Conservation (phyloP, 2,329 filamentous ascomycete genomes). For the Scolecobasidium constrictum region DNA sequence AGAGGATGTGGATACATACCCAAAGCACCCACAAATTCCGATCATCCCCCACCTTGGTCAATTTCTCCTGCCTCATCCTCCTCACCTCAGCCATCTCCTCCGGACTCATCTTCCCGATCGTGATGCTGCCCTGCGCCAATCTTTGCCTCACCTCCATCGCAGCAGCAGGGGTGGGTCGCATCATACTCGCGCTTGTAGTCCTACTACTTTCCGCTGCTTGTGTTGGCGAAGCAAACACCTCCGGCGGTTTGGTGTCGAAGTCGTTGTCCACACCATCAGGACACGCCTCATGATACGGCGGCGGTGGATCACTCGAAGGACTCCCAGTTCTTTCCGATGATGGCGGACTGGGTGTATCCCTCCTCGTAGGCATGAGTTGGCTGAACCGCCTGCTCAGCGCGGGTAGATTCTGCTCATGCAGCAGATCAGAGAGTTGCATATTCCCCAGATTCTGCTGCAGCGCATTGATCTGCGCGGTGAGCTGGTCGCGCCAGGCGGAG, state of each 20-base stretch:
- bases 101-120: conserved; percentile 30
- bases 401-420: conserved; percentile 51
- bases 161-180: background rate
- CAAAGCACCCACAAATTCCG: conserved; percentile 43
- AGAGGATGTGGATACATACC: conserved; percentile 26
- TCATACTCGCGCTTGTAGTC: conserved; percentile 5
- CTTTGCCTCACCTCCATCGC: background rate
- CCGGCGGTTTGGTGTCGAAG: conserved; percentile 10
- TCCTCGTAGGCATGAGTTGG: conserved; percentile 51
- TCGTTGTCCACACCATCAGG: conserved; percentile 7
- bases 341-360: background rate
- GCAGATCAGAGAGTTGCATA: conserved; percentile 54
- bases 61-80: conserved; percentile 33
- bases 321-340: conserved; percentile 20
- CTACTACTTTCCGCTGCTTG: background rate
- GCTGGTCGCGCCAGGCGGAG: conserved; percentile 60
- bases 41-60: conserved; percentile 38
- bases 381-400: conserved; percentile 63
- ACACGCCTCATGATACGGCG: conserved; percentile 10
- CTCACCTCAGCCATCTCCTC: conserved; percentile 36
- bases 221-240: background rate
- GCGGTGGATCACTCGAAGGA: conserved; percentile 24
- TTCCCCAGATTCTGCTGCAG: conserved; percentile 51
- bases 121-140: conserved; percentile 16
- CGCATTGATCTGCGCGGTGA: conserved; percentile 63